Evolutionary conservation across 352 stramenopile genomes (phyloP).

Genomic region (Phytophthora capsici): DNA sequence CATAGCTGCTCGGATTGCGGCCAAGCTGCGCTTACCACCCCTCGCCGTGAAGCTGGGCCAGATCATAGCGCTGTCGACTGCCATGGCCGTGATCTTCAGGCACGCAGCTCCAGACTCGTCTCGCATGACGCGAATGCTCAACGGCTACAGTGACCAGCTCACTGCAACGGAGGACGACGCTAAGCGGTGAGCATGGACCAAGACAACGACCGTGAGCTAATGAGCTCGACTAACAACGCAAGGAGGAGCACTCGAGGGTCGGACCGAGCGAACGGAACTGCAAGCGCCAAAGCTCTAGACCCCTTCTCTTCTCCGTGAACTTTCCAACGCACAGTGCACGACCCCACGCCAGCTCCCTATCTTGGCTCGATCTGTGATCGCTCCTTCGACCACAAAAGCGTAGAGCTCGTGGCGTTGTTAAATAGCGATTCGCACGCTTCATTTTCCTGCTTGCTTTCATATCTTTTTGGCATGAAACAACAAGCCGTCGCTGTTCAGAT

Average conservation of each 20-base stretch:
- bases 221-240: slow-evolving; percentile 19
- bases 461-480: too few species aligned
- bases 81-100: slow-evolving; percentile 58
- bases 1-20: slow-evolving; percentile 36
- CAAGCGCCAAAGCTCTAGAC: slow-evolving; percentile 10
- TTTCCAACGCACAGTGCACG: slow-evolving; percentile 15
- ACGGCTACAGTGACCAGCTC: slow-evolving; percentile 45
- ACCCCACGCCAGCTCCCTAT: slow-evolving; percentile 6
- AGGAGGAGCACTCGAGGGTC: slow-evolving; percentile 8
- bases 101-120: slow-evolving; percentile 49
- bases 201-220: slow-evolving; percentile 14
- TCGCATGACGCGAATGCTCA: slow-evolving; percentile 59
- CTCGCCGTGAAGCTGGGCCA: slow-evolving; percentile 39
- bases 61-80: slow-evolving; percentile 44
- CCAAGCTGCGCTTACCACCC: slow-evolving; percentile 22
- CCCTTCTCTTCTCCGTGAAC: slow-evolving; percentile 22
- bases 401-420: slow-evolving; percentile 9
- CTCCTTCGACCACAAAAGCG: slow-evolving; percentile 7
- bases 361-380: slow-evolving; percentile 19
- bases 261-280: slow-evolving; percentile 17
- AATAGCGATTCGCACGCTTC: slow-evolving; percentile 9
- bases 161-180: slow-evolving; percentile 21
- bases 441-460: not conserved
- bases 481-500: not conserved
- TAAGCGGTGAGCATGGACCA: slow-evolving; percentile 6